Evolutionary conservation across 768 basidiomycete genomes (phyloP).

Genomic region (Boletus vermiculosoides): DNA sequence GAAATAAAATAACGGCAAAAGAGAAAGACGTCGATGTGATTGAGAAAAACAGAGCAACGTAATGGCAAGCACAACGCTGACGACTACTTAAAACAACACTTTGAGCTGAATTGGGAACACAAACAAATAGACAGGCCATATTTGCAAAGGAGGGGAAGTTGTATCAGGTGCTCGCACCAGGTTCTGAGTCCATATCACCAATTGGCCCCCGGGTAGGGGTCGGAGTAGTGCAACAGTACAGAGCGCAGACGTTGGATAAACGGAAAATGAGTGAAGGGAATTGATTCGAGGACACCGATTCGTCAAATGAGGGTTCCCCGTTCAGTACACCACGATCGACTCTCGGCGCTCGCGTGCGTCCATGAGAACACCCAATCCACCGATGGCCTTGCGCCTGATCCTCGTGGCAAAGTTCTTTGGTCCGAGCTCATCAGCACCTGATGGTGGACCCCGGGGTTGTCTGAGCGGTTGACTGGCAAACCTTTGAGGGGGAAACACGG

Average conservation of each 20-base stretch:
- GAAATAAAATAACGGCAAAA: constrained; percentile 24
- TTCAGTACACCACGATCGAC: constrained; percentile 66
- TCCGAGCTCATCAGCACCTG: constrained; percentile 80
- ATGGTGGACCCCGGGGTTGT: constrained; percentile 87
- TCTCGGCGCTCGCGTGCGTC: constrained; percentile 80
- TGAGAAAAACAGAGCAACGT: constrained; percentile 19
- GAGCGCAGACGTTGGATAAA: constrained; percentile 11
- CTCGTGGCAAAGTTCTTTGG: constrained; percentile 88
- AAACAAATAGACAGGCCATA: constrained; percentile 22
- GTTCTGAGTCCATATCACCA: constrained; percentile 21
- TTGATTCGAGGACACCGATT: constrained; percentile 12
- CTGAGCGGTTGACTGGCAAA: constrained; percentile 71
- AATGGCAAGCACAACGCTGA: constrained; percentile 28
- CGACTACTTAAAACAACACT: constrained; percentile 30
- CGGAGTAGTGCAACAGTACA: constrained; percentile 14
- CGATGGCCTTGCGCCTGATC: constrained; percentile 81
- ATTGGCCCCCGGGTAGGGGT: constrained; percentile 7
- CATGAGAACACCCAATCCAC: constrained; percentile 75
- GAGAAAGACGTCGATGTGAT: constrained; percentile 14
- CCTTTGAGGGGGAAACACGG: constrained; percentile 43
- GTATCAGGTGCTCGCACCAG: constrained; percentile 26
- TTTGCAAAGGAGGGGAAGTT: constrained; percentile 27
- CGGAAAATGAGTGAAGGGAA: constrained; percentile 22
- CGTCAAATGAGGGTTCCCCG: constrained; percentile 9
- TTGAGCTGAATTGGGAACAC: constrained; percentile 20